Evolutionary conservation across 441 rosid genomes (phyloP).

Genomic region (Gossypium trilobum): DNA sequence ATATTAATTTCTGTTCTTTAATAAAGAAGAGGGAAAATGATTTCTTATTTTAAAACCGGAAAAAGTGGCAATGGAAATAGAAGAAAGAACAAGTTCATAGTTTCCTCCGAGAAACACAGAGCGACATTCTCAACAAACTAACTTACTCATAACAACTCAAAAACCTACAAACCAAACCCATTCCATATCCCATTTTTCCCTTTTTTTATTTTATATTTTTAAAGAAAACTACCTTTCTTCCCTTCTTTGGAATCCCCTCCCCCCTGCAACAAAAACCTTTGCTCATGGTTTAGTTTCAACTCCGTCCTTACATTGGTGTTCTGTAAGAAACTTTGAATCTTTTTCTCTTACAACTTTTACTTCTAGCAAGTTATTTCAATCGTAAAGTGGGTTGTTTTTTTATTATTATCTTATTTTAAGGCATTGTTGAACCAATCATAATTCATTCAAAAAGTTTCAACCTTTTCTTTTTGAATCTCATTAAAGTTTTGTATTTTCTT

Average conservation of each 20-base stretch:
- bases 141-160: background rate
- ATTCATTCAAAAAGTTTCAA: background rate
- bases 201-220: too few species aligned
- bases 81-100: background rate
- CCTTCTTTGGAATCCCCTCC: background rate
- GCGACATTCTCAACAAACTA: constrained; percentile 2
- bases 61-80: background rate
- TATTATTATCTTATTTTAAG: background rate
- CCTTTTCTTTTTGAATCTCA: background rate
- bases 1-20: too few species aligned
- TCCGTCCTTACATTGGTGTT: background rate
- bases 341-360: background rate
- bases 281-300: background rate
- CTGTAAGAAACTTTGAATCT: background rate
- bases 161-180: background rate
- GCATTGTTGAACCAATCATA: background rate
- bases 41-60: background rate
- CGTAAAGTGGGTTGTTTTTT: background rate
- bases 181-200: background rate
- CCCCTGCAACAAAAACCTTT: background rate
- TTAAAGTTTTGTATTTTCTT: background rate
- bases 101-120: constrained; percentile 6
- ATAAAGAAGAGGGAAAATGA: background rate
- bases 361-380: background rate
- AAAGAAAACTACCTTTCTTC: background rate